Evolutionary conservation across 1,284 basidiomycete genomes (phyloP), one percentile per base, ranked within the genome.

Genomic region (Sanghuangporus weigelae): DNA sequence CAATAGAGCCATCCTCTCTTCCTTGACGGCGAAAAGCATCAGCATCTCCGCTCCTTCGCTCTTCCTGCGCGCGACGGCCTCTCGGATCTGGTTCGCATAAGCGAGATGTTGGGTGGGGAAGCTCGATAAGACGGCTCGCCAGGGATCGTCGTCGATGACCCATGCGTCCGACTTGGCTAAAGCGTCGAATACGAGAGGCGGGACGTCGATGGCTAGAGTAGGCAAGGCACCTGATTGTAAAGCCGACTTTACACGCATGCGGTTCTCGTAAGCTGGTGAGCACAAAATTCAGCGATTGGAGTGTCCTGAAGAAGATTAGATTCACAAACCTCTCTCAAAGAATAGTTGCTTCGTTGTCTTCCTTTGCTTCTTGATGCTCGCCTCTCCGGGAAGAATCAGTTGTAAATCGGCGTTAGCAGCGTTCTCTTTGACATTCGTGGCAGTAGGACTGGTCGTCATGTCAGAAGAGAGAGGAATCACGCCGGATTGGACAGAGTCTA

Each of bases 111-210:
- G 77, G 23, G 80, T 76, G 0, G 85, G 82, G 70, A 90, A 86
- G 14, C 74, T 73, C 0, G 79, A 74, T 4, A 80, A 69, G 48
- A 92, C 78, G 3, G 76, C 66, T 72, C 85, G 86, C 87, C 90
- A 91, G 0, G 78, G 76, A 19, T 92, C 89, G 63, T 93, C 90
- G 65, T 90, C 88, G 2, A 80, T 81, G 31, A 92, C 73, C 90
- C 90, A 93, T 21, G 73, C 71, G 2, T 83, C 71, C 36, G 74
- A 83, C 70, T 77, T 79, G 26, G 80, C 78, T 77, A 93, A 79
- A 1, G 77, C 71, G 53, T 91, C 87, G 65, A 92, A 91, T 0
- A 84, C 79, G 10, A 74, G 59, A 0, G 79, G 71, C 0, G 85
- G 77, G 2, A 92, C 83, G 64, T 93, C 90, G 8, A 92, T 79